phyloP scores from a whole-genome alignment of 2,329 filamentous ascomycete genomes.

The Alternaria rosae region DNA sequence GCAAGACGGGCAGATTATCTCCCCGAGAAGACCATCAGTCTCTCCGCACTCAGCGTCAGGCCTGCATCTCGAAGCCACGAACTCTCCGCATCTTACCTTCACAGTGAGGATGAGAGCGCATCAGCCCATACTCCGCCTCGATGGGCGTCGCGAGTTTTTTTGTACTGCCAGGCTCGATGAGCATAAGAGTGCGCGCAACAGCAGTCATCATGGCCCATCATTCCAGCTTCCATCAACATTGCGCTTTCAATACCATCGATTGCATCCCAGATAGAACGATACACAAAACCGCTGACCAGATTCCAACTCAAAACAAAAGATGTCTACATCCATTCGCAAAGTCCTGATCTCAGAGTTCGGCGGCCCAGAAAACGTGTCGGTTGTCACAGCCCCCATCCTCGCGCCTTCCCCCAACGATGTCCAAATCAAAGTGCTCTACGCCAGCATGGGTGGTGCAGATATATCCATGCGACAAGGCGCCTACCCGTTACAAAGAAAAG shows the following conservation, averaged over 20 bases:
- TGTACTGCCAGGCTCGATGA: background rate
- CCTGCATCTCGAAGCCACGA: background rate
- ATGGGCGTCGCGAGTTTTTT: background rate
- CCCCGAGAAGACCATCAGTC: background rate
- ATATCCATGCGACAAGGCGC: slow-evolving; percentile 59
- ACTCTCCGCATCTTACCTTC: background rate
- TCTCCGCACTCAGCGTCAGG: background rate
- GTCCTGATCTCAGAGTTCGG: slow-evolving; percentile 56
- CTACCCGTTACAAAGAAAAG: slow-evolving; percentile 57
- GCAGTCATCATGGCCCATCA: background rate
- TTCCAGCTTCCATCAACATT: background rate
- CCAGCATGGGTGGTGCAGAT: slow-evolving; percentile 59
- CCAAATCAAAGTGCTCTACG: slow-evolving; percentile 57
- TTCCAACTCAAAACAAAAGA: slow-evolving; percentile 7
- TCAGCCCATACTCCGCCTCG: background rate
- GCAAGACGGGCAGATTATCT: background rate
- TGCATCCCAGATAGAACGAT: background rate
- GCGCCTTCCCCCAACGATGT: slow-evolving; percentile 56
- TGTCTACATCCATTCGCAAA: slow-evolving; percentile 52
- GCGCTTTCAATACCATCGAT: background rate
- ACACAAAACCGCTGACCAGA: background rate
- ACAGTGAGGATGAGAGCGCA: background rate
- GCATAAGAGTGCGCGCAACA: background rate
- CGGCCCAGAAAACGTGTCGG: slow-evolving; percentile 49
- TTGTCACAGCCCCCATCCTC: slow-evolving; percentile 47